phyloP scores from a whole-genome alignment of 768 basidiomycete genomes.

The Tricholoma sp. region DNA sequence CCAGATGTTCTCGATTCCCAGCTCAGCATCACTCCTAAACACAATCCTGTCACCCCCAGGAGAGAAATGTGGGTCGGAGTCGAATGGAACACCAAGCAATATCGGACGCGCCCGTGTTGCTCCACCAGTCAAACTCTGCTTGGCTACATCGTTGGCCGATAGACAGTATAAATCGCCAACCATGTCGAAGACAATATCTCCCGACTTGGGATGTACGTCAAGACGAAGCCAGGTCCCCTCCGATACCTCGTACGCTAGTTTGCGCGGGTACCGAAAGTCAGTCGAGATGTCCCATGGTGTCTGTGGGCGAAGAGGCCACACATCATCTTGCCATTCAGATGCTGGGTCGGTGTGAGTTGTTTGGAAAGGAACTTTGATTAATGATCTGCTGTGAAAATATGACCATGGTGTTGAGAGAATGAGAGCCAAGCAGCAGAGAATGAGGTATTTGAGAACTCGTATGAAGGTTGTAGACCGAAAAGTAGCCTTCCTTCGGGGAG shows the following conservation, averaged over 20 bases:
- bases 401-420: constrained; percentile 33
- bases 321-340: constrained; percentile 41
- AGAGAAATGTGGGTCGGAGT: constrained; percentile 71
- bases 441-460: constrained; percentile 16
- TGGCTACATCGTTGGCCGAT: constrained; percentile 33
- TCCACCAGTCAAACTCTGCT: constrained; percentile 3
- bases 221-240: constrained; percentile 76
- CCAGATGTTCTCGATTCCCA: constrained; percentile 77
- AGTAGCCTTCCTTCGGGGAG: not conserved
- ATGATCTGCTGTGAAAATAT: constrained; percentile 12
- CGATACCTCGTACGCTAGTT: constrained; percentile 59
- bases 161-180: constrained; percentile 72
- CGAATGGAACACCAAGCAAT: constrained; percentile 60
- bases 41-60: constrained; percentile 59
- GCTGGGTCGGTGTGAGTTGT: constrained; percentile 24
- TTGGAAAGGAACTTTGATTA: constrained; percentile 15
- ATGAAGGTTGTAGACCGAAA: constrained; percentile 8
- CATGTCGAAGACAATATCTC: constrained; percentile 75
- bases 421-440: constrained; percentile 25
- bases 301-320: constrained; percentile 59
- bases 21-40: constrained; percentile 67
- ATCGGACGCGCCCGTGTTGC: constrained; percentile 50
- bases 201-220: constrained; percentile 64
- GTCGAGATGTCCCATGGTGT: constrained; percentile 74
- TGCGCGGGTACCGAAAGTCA: constrained; percentile 65